Percentiles rank a stretch among this genome's conserved stretches.
These are phyloP conservation scores for Hanseniaspora nectarophila DNA, from an alignment of 805 yeast genomes.

Conservation along the genomic window DNA sequence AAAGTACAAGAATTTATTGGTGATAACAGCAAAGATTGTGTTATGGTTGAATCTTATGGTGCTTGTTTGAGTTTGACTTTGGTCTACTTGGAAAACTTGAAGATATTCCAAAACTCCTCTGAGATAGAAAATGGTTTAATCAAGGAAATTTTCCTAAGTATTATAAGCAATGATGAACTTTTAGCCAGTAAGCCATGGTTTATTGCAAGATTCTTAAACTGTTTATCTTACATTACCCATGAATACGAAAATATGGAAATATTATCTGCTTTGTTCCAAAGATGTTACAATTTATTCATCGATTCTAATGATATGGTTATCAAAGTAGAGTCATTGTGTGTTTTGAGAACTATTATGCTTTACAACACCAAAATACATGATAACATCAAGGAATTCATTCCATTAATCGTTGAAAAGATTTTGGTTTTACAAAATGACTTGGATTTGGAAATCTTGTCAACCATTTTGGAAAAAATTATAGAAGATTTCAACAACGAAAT, in stretches of 20 bases:
- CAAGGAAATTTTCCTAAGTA: neutral
- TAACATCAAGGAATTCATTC: slow-evolving; percentile 58
- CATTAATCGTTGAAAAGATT: slow-evolving; percentile 70
- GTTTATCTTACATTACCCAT: slow-evolving; percentile 33
- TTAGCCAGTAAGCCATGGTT: slow-evolving; percentile 37
- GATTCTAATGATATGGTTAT: slow-evolving; percentile 45
- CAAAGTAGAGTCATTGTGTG: slow-evolving; percentile 76
- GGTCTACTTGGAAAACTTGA: neutral
- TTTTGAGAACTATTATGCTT: slow-evolving; percentile 67
- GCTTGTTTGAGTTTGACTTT: slow-evolving; percentile 4
- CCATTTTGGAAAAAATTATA: slow-evolving; percentile 92
- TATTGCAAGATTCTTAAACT: slow-evolving; percentile 59
- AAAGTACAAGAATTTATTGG: slow-evolving; percentile 1
- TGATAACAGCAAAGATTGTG: neutral
- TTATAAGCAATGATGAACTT: slow-evolving; percentile 6
- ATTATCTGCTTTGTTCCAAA: slow-evolving; percentile 33
- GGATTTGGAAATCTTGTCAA: slow-evolving; percentile 75
- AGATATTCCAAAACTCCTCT: neutral
- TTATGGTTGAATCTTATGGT: neutral
- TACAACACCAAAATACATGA: slow-evolving; percentile 52
- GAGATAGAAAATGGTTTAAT: slow-evolving; percentile 11
- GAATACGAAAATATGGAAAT: slow-evolving; percentile 30
- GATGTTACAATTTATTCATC: slow-evolving; percentile 31
- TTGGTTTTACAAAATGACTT: slow-evolving; percentile 64
- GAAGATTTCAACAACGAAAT: slow-evolving; percentile 76